Base-by-base conservation (phyloP, 2,329 filamentous ascomycete genomes). In the Onygenales sp. region DNA sequence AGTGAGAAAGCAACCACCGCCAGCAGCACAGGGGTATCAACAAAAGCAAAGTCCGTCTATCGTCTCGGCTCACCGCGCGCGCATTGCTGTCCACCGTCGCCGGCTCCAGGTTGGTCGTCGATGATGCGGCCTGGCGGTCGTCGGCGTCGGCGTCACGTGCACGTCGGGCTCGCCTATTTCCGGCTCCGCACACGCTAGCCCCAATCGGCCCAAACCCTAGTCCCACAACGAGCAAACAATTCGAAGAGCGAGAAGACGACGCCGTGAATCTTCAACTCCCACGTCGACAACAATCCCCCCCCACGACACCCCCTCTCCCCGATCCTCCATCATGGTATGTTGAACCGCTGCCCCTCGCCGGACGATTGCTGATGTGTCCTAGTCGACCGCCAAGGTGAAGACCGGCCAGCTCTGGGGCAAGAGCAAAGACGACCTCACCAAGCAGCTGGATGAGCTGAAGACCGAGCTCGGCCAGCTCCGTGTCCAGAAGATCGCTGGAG, bases 341-440 rank as follows among this genome's bases (percentile, higher is more conserved):
- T 56, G 51, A 39, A 31, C 10, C 36, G 36, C 31, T 21, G 21
- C 21, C 10, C 27, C n/a, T 21, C 34, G n/a, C 17, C 36, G 14
- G 40, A 27, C 10, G 36, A n/a, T 37, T 31, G 51, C 50, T 55
- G 42, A 55, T 14, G 11, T 57, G 52, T 57, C 62, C 50, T 66
- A 83, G 79, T 84, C 82, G 74, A 73, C 78, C 69, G 77, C 75
- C 67, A 84, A 84, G 84, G 89, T 98, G 79, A 97, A 96, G 87
- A 85, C 92, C 76, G 84, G 83, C 79, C 83, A 88, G 80, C 89
- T 98, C 77, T 97, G 93, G 93, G 85, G 84, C 81, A 98, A 98
- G 89, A 91, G 83, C 86, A 97, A 97, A 86, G 89, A 95, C 73
- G 94, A 98, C 70, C 83, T 98, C 77, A 83, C 84, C 74, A 95